Evolutionary conservation across 306 rosid genomes (phyloP), one percentile per base, ranked within the genome.

Genomic region (Castanospermum australe): DNA sequence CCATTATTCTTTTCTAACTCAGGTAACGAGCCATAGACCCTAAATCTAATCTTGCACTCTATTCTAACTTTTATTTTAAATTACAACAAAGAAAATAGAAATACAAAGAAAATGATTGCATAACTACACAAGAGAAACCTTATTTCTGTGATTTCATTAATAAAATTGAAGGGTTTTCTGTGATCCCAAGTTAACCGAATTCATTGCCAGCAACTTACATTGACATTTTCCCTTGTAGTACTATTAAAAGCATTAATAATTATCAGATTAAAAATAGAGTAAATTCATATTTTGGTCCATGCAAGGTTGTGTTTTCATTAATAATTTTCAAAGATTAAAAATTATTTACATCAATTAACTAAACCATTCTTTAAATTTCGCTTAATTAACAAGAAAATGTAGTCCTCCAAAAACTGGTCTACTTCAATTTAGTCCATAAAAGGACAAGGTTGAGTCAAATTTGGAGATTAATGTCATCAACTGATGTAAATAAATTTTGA

Each of bases 1-100:
- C 71, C 60, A 57, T 60, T 45, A 51, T 28, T 44, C 54, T 52
- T 54, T 71, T 75, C 56, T 41, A 44, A 15, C 57, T 80, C 15
- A n/a, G 28, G 21, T 10, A 54, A 65, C 67, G 56, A 11, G 75
- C 10, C 47, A 61, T 25, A 32, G 36, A 39, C 33, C 48, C 17
- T 38, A 39, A n/a, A 73, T 32, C 12, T 6, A 57, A 57, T 72
- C 47, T 36, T 30, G 47, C 18, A 18, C 35, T 61, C 38, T 10
- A 64, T 36, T 35, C 66, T 38, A 15, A 15, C 21, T 22, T 64
- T 62, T 8, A 18, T 17, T 33, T 62, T 20, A 38, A 62, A 18
- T 74, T 25, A n/a, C 78, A 25, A 74, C 57, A 42, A 50, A 6
- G 64, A 28, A 42, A 74, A 30, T 50, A 8, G 24, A 54, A 73